A percentile compares a stretch with the other conserved stretches of the same genome.
Evolutionary conservation across 805 yeast species (phyloP).

Genomic region (Metschnikowia kunwiensis): DNA sequence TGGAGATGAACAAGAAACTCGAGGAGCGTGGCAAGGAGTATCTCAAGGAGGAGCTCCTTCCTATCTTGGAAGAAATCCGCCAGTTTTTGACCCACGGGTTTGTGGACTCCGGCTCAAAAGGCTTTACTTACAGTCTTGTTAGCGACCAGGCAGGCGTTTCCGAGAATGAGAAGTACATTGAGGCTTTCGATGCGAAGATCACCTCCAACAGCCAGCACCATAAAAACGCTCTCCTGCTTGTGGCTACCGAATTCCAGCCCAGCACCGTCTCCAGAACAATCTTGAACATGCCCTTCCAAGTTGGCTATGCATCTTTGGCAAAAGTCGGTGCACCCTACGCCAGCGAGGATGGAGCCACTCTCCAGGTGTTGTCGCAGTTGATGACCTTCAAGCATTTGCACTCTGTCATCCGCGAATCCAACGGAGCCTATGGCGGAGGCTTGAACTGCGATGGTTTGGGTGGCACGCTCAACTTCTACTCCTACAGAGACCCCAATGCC

Average conservation of each 20-base stretch:
- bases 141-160: conserved; percentile 47
- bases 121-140: conserved; percentile 54
- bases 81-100: conserved; percentile 38
- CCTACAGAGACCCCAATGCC: conserved; percentile 94
- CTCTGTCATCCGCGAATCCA: conserved; percentile 87
- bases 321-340: conserved; percentile 63
- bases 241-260: conserved; percentile 18
- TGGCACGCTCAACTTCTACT: conserved; percentile 77
- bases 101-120: conserved; percentile 12
- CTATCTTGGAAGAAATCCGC: conserved; percentile 55
- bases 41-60: conserved; percentile 51
- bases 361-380: conserved; percentile 78
- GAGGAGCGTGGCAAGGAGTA: conserved; percentile 37
- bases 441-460: conserved; percentile 76
- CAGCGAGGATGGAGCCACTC: conserved; percentile 74
- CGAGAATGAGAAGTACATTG: conserved; percentile 35
- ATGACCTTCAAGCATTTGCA: conserved; percentile 82
- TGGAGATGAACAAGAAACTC: conserved; percentile 51
- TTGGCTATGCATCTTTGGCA: conserved; percentile 74
- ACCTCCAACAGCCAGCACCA: conserved; percentile 17
- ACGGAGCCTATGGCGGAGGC: conserved; percentile 99
- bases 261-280: conserved; percentile 35
- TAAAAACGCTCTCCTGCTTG: conserved; percentile 16
- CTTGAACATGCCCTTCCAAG: conserved; percentile 81
- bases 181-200: conserved; percentile 26